Percentiles rank a stretch among this genome's conserved stretches.
phyloP scores from a whole-genome alignment of 106 monocot genomes.

The Apostasia ramifera region DNA sequence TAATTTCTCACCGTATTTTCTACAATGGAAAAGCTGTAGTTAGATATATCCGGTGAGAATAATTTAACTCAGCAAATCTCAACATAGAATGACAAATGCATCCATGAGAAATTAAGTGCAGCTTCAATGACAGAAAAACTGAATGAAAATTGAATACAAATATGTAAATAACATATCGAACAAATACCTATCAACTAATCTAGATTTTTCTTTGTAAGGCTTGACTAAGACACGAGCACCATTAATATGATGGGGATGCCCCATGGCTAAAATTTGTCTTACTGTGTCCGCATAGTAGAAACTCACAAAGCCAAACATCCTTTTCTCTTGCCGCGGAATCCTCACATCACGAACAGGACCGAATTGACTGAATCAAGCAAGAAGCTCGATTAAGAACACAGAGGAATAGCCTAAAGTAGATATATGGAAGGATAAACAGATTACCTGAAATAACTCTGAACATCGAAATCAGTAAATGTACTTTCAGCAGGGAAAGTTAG shows the following conservation, averaged over 20 bases:
- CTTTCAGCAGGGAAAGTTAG: conserved; percentile 81
- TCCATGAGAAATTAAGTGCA: background rate
- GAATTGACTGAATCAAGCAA: conserved; percentile 33
- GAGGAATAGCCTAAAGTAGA: background rate
- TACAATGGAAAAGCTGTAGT: background rate
- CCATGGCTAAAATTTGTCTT: conserved; percentile 24
- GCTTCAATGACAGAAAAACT: too few species aligned
- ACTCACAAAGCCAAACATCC: conserved; percentile 76
- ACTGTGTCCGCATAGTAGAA: conserved; percentile 50
- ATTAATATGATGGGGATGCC: conserved; percentile 47
- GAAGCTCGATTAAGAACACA: background rate
- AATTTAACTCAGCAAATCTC: background rate
- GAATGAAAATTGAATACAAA: background rate
- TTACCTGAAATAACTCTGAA: conserved; percentile 71
- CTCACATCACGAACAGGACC: conserved; percentile 65
- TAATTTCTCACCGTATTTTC: conserved; percentile 6
- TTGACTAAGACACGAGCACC: conserved; percentile 59
- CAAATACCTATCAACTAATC: conserved; percentile 19
- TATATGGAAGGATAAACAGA: background rate
- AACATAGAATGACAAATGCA: background rate
- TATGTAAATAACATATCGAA: background rate
- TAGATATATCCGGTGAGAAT: background rate
- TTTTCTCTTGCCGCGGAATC: conserved; percentile 60
- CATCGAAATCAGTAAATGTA: conserved; percentile 64
- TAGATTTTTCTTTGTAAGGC: conserved; percentile 59